Percentiles rank a stretch among this genome's conserved stretches.
phyloP scores from a whole-genome alignment of 371 early-diverging fungal species.

The Syncephalastrum monosporum region DNA sequence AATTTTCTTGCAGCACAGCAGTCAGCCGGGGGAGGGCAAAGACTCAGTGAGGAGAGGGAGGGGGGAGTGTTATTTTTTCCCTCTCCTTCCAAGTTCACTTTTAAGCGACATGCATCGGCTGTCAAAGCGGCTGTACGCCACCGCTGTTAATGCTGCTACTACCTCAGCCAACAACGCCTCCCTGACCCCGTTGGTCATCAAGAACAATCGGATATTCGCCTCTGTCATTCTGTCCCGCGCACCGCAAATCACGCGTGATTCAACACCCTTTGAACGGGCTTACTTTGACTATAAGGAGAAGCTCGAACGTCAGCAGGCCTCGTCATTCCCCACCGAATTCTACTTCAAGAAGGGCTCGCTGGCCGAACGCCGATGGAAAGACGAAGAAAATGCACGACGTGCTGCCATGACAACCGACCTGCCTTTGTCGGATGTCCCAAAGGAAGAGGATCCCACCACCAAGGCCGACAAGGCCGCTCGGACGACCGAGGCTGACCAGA shows the following conservation, averaged over 20 bases:
- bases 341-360: conserved; percentile 90
- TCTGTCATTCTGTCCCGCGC: conserved; percentile 78
- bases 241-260: conserved; percentile 76
- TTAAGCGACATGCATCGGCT: no score
- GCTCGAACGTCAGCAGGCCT: conserved; percentile 61
- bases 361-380: conserved; percentile 74
- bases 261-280: conserved; percentile 71
- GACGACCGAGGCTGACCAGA: conserved; percentile 66
- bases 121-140: no score
- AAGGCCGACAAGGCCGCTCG: conserved; percentile 51
- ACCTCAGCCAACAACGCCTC: conserved; percentile 18
- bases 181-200: conserved; percentile 24
- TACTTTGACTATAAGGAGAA: conserved; percentile 78
- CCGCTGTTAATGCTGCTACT: no score
- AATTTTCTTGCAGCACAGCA: no score
- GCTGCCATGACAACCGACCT: conserved; percentile 32
- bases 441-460: conserved; percentile 11
- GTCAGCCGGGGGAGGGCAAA: no score
- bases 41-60: no score
- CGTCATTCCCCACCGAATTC: conserved; percentile 76
- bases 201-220: conserved; percentile 54
- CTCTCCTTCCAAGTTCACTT: no score
- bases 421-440: background rate
- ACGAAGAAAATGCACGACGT: conserved; percentile 50
- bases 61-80: no score